Conservation (phyloP, 2,329 filamentous ascomycete genomes). For the Xylaria digitata region DNA sequence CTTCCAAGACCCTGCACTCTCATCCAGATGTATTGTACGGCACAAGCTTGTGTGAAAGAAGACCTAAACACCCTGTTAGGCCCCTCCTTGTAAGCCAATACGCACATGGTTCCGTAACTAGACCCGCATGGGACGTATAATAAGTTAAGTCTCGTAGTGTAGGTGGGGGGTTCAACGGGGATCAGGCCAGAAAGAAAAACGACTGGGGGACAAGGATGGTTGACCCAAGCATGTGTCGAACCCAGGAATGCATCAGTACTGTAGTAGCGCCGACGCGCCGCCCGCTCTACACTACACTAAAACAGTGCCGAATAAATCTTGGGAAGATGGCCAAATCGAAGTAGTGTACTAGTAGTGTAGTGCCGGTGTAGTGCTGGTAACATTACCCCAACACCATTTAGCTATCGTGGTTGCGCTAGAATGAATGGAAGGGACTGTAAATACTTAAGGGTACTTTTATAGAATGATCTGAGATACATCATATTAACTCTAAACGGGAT, state of each 20-base stretch:
- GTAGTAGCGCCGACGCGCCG: conserved; percentile 33
- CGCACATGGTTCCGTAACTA: conserved; percentile 40
- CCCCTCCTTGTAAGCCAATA: conserved; percentile 36
- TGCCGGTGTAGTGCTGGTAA: conserved; percentile 11
- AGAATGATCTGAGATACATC: conserved; percentile 3
- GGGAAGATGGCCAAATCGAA: conserved; percentile 10
- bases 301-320: conserved; percentile 27
- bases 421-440: background rate
- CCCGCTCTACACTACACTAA: conserved; percentile 13
- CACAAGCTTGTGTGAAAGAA: conserved; percentile 25
- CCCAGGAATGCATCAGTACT: conserved; percentile 25
- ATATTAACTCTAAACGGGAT: background rate
- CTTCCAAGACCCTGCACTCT: conserved; percentile 27
- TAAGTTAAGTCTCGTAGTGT: conserved; percentile 27
- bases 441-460: background rate
- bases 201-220: conserved; percentile 23
- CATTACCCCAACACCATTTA: conserved; percentile 27
- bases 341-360: too few species aligned
- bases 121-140: conserved; percentile 35
- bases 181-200: conserved; percentile 29
- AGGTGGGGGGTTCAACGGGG: conserved; percentile 32
- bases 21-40: conserved; percentile 26
- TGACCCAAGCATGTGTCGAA: conserved; percentile 32
- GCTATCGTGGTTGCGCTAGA: conserved; percentile 11
- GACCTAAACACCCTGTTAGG: conserved; percentile 28